A percentile compares a stretch with the other conserved stretches of the same genome.
These are phyloP conservation scores for Fusarium oligoseptatum DNA, from an alignment of 2,329 filamentous ascomycete genomes.

Conservation along the genomic window DNA sequence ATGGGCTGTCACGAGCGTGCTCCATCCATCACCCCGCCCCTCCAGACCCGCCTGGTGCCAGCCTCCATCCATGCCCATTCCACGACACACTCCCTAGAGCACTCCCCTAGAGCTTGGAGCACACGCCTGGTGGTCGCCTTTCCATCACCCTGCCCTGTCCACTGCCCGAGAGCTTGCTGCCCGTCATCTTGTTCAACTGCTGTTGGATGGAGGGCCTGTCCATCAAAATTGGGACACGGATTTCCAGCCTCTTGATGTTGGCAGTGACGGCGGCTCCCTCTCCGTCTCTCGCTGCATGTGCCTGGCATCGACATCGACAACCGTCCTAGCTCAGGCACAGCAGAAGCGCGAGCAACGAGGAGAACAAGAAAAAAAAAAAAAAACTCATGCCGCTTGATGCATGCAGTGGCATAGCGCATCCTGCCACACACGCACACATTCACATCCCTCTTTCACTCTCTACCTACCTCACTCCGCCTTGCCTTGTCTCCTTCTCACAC, in stretches of 20 bases:
- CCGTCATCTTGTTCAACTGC: constrained; percentile 28
- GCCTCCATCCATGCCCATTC: constrained; percentile 41
- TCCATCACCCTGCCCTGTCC: constrained; percentile 20
- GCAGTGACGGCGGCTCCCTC: constrained; percentile 27
- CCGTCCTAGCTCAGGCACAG: constrained; percentile 21
- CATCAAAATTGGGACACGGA: constrained; percentile 31
- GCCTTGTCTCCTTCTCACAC: constrained; percentile 29
- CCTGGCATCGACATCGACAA: constrained; percentile 43
- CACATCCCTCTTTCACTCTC: constrained; percentile 13
- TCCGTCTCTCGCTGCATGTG: constrained; percentile 36
- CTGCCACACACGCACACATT: constrained; percentile 33
- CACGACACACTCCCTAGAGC: constrained; percentile 39
- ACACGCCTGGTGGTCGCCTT: constrained; percentile 37
- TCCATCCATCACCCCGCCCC: constrained; percentile 50
- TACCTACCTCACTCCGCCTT: constrained; percentile 13
- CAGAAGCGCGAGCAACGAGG: constrained; percentile 30
- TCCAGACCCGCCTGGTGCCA: constrained; percentile 49
- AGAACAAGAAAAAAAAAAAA: constrained; percentile 1
- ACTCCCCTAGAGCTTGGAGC: constrained; percentile 39
- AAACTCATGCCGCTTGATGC: constrained; percentile 45
- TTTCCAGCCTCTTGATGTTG: constrained; percentile 33
- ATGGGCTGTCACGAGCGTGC: constrained; percentile 50
- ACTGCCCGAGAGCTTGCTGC: constrained; percentile 21
- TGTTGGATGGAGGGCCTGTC: constrained; percentile 34
- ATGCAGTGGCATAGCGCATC: constrained; percentile 45